Percentiles rank a stretch among this genome's conserved stretches.
These are phyloP conservation scores for Parastagonospora nodorum DNA, from an alignment of 2,329 filamentous ascomycete species.

Conservation along the genomic window DNA sequence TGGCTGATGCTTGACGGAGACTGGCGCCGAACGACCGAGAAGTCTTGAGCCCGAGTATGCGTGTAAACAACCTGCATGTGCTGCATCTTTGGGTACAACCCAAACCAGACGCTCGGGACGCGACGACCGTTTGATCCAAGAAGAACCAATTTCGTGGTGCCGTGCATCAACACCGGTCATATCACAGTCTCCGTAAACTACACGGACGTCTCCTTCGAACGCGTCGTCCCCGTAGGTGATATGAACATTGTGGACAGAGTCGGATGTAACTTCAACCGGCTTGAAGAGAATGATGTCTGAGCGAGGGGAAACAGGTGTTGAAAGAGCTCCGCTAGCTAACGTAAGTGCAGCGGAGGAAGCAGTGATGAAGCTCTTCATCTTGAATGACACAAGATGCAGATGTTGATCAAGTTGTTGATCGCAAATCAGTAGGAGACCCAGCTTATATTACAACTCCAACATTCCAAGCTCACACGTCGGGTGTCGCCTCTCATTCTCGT, in stretches of 20 bases:
- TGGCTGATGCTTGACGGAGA: constrained; percentile 45
- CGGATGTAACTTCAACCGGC: constrained; percentile 40
- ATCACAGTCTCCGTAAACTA: constrained; percentile 55
- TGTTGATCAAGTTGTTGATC: constrained; percentile 4
- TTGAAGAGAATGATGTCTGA: constrained; percentile 40
- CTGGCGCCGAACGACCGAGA: constrained; percentile 50
- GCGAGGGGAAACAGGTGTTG: constrained; percentile 22
- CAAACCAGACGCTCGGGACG: constrained; percentile 55
- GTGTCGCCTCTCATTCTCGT: constrained; percentile 11
- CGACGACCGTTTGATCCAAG: constrained; percentile 37
- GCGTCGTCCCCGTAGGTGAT: constrained; percentile 48
- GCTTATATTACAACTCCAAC: constrained; percentile 17
- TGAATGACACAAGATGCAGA: constrained; percentile 4
- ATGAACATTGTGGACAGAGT: constrained; percentile 57
- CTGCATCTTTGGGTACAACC: constrained; percentile 50
- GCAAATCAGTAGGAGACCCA: not conserved
- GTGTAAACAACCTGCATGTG: constrained; percentile 50
- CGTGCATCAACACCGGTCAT: constrained; percentile 40
- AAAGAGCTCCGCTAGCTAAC: constrained; percentile 26
- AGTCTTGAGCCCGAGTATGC: constrained; percentile 49
- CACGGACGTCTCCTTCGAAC: constrained; percentile 51
- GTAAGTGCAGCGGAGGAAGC: constrained; percentile 32
- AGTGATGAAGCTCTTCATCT: constrained; percentile 35
- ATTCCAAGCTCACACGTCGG: not conserved
- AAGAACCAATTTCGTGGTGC: constrained; percentile 53